Evolutionary conservation across 2,329 filamentous ascomycete species (phyloP), one percentile per base, ranked within the genome.

Genomic region (Sporothrix protearum): DNA sequence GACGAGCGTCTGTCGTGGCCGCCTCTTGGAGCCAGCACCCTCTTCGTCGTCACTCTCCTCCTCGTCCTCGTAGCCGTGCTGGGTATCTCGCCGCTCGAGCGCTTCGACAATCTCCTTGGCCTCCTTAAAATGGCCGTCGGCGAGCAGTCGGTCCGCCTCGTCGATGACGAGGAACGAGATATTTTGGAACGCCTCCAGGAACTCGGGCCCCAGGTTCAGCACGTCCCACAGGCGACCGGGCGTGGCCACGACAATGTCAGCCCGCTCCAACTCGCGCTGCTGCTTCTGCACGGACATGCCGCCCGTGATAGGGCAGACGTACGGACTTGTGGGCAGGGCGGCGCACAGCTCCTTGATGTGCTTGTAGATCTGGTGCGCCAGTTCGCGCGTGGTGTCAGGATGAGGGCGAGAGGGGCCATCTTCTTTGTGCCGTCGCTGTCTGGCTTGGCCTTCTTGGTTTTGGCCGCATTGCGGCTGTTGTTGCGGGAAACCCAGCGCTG

Each of bases 251-350:
- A 99, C 89, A 67, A 99, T 92, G 77, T 99, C 94, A 1, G 95
- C 95, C 77, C 90, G 89, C 63, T 89, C 87, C 30, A 99, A 82
- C 77, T 95, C 89, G 64, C 96, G 88, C 77, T 96, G 91, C 79
- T 99, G 96, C 81, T 99, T 99, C 75, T 96, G 91, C n/a, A 97
- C 87, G 2, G 96, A 96, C 42, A 99, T 81, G 53, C 96, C 96
- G 76, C 96, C 96, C 0, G 95, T 99, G 7, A 99, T 86, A 0
- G 95, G 93, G 68, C 92, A 94, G n/a, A 97, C 86, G 71, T 91
- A 91, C 0, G 91, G 88, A 0, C 88, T 84, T 69, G 85, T 85
- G 0, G 87, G 77, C 49, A 91, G 81, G 0, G 86, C 85, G 10
- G 83, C 84, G 78, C 91, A 95, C 5, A 99, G 84, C 0, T 89